Base-by-base conservation (phyloP, 2,329 filamentous ascomycete genomes). In the Cucurbitaria berberidis region DNA sequence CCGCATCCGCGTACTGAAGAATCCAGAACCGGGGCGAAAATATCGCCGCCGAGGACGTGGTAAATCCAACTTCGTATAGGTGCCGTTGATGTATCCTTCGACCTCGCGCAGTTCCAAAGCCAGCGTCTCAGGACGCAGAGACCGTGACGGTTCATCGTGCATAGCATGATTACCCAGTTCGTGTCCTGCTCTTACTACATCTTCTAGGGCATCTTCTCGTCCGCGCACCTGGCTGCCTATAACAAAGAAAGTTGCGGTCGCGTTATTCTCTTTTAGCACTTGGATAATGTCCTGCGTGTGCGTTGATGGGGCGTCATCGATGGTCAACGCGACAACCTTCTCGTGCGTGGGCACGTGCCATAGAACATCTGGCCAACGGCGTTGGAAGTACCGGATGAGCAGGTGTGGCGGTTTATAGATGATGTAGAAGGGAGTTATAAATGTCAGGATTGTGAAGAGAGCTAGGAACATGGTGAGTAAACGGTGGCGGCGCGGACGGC, bases 161-260 rank as follows among this genome's bases (percentile, higher is more conserved):
- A 95, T 93, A 9, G 89, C 92, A 75, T 96, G 92, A 76, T 96
- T 96, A 21, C 84, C 92, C 3, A 96, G 79, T 78, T 82, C 82
- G 41, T 78, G 77, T 3, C 84, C 85, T 4, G 82, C 70, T 26
- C 80, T 78, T 3, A 88, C 66, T 34, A 86, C 73, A 8, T 82
- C 72, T 51, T 74, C 66, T 43, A 89, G 73, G 54, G 83, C 73
- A 5, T 67, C 69, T 43, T 81, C 74, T 41, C 81, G 73, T 3
- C 82, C 84, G 0, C 78, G 62, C 9, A 91, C 86, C 76, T 96
- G 91, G 2, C 82, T 83, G 8, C 92, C 92, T 64, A 96, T 96
- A 27, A 96, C 82, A 74, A 96, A 97, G 73, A 96, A 95, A 0
- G 92, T 96, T 0, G 92, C 92, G 18, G 81, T 84, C 13, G 88